Base-by-base conservation (phyloP, 208 protist species). In the Trypanosoma avium region DNA sequence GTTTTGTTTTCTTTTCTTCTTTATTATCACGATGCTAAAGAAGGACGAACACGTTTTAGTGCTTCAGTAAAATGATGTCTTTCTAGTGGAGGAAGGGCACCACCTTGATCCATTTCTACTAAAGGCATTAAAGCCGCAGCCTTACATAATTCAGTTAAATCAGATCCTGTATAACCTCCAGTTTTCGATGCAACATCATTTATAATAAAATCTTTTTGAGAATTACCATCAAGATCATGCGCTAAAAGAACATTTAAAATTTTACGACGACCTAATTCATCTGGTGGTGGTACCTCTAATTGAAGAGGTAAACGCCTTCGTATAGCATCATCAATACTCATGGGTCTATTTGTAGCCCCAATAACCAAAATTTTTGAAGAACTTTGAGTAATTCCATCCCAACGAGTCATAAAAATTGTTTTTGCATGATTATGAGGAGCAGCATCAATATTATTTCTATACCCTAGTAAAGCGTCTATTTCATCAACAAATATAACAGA, bases 401-500 rank as follows among this genome's bases (percentile, higher is more conserved):
- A 97, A 47, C 84, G 71, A 15, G 89, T 95, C 87, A 97, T 92
- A 70, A 97, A 97, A 50, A 94, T 93, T 15, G 91, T 93, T 70
- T 97, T 97, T 56, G 86, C 80, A 70, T 93, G 81, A 42, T 70
- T 79, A 62, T 90, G 82, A 38, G 79, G 79, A 1, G 84, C 78
- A 38, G 81, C 70, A 61, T 93, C 82, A 29, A 77, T 71, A 46
- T 67, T 71, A 62, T 54, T 89, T 64, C 97, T 75, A 67, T 60
- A 81, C 33, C 81, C 82, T 61, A 98, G 87, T 21, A 99, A 47
- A 2, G 89, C 74, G 61, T 97, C 93, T 38, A 96, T 93, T 65
- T 97, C 93, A 74, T 97, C 93, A 1, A 97, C 80, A 66, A 97
- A 97, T 61, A 97, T 90, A 30, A 97, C 83, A 61, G 83, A 94